A percentile compares a stretch with the other conserved stretches of the same genome.
Conservation (phyloP, 805 yeast species). For the Pichia kluyveri region DNA sequence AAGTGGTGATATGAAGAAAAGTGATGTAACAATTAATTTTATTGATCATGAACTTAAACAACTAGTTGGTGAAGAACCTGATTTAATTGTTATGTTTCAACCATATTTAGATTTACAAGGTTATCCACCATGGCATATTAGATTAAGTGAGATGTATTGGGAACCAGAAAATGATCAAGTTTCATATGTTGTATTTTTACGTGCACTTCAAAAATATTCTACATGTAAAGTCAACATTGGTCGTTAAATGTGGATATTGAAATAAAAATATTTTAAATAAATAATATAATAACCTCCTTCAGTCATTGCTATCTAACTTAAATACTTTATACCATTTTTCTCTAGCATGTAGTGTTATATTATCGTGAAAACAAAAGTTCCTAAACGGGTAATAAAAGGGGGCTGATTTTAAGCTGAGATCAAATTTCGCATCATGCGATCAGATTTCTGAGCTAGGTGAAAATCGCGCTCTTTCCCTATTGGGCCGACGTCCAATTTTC, state of each 20-base stretch:
- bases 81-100: conserved; percentile 72
- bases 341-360: neutral
- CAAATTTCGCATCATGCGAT: neutral
- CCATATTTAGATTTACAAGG: conserved; percentile 88
- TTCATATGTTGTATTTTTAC: conserved; percentile 70
- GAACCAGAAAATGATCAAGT: conserved; percentile 79
- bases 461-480: neutral
- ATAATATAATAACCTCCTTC: too few species aligned
- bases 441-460: too few species aligned
- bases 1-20: conserved; percentile 46
- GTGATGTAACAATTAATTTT: conserved; percentile 65
- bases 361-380: neutral
- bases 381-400: neutral
- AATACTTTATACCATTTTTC: too few species aligned
- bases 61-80: conserved; percentile 89
- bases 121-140: conserved; percentile 96
- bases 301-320: neutral
- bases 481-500: neutral
- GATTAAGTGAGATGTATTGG: conserved; percentile 86
- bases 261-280: too few species aligned
- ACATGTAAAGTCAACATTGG: conserved; percentile 85
- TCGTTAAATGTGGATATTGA: neutral
- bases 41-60: conserved; percentile 67
- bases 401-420: neutral
- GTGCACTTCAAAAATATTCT: conserved; percentile 69